Conservation (phyloP, 257 asterid genomes). For the Primulina tabacum region DNA sequence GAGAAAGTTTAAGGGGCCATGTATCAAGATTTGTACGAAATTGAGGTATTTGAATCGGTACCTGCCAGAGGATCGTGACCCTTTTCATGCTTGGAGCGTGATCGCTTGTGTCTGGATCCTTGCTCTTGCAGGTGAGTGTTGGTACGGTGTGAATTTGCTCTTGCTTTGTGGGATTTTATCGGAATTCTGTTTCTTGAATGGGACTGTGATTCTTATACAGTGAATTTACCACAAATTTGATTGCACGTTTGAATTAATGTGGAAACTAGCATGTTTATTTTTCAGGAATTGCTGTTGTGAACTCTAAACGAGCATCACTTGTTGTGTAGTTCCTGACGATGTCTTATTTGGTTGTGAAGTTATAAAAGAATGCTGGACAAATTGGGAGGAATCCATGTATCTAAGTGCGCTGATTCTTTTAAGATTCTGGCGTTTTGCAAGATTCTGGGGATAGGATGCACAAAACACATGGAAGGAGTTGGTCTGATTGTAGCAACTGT, state of each 20-base stretch:
- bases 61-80: conserved; percentile 99
- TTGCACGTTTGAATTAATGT: no score
- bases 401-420: not conserved
- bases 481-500: not conserved
- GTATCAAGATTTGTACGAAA: conserved; percentile 37
- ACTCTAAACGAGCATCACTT: not conserved
- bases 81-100: conserved; percentile 76
- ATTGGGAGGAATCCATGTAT: conserved; percentile 9
- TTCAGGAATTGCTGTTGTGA: not conserved
- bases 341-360: not conserved
- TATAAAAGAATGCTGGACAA: not conserved
- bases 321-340: not conserved
- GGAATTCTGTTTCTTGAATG: not conserved
- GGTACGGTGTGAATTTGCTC: conserved; percentile 2
- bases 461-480: not conserved
- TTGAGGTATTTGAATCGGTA: conserved; percentile 74
- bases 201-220: not conserved
- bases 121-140: conserved; percentile 54
- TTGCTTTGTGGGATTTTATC: not conserved
- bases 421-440: not conserved
- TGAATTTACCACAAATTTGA: not conserved
- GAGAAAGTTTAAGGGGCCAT: conserved; percentile 69
- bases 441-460: not conserved
- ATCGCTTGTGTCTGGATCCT: conserved; percentile 51
- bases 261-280: not conserved